A percentile compares a stretch with the other conserved stretches of the same genome.
These are phyloP conservation scores for Capsella bursapastoris DNA, from an alignment of 345 rosid genomes.

Conservation along the genomic window DNA sequence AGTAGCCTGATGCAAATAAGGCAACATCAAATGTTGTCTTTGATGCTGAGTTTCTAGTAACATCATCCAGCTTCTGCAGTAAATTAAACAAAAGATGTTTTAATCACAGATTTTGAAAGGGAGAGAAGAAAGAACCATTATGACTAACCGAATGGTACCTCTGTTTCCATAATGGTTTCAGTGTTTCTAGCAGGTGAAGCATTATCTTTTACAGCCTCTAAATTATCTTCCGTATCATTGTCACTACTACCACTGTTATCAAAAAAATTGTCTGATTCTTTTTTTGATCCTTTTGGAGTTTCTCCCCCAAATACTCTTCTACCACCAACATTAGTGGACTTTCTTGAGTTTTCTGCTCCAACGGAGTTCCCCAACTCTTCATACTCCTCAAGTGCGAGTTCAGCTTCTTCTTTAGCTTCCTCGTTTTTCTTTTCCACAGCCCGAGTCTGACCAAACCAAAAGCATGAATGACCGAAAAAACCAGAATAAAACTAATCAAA, in stretches of 20 bases:
- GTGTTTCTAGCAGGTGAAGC: conserved; percentile 47
- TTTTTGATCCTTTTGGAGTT: conserved; percentile 44
- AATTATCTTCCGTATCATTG: conserved; percentile 49
- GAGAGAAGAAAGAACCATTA: too few species aligned
- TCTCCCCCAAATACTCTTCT: conserved; percentile 77
- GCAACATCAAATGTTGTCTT: too few species aligned
- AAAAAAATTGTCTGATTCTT: conserved; percentile 52
- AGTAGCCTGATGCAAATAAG: too few species aligned
- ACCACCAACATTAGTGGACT: conserved; percentile 52
- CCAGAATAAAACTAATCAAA: conserved; percentile 8
- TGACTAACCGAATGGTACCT: conserved; percentile 16
- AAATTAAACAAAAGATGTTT: too few species aligned
- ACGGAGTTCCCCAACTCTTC: conserved; percentile 59
- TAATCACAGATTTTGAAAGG: too few species aligned
- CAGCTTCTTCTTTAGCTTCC: conserved; percentile 28
- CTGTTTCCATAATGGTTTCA: conserved; percentile 50
- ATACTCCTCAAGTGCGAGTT: conserved; percentile 71
- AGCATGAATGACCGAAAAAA: not conserved
- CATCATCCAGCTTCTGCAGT: too few species aligned
- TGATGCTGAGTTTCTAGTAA: too few species aligned
- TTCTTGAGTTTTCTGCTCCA: conserved; percentile 48
- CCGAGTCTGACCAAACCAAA: too few species aligned
- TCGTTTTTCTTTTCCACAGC: too few species aligned
- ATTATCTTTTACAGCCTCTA: conserved; percentile 41
- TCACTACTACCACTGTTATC: conserved; percentile 62